A percentile compares a stretch with the other conserved stretches of the same genome.
phyloP scores from a whole-genome alignment of 2,329 filamentous ascomycete genomes.

The Penicillium fuscoglaucum region DNA sequence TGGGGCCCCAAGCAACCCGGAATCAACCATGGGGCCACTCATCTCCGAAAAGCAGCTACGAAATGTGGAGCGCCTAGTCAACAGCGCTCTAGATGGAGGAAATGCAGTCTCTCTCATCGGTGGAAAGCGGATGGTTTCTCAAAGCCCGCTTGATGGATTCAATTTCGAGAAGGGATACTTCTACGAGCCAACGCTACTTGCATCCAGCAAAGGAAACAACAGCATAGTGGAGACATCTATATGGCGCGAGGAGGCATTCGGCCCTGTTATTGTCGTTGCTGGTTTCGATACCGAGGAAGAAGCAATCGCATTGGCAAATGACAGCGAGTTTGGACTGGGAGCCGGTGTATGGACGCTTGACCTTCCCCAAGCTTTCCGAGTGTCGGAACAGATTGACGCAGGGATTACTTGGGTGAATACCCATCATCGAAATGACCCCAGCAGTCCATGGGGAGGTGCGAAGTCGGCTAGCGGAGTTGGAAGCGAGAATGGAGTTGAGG shows the following conservation, averaged over 20 bases:
- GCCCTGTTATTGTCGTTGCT: conserved; percentile 53
- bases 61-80: conserved; percentile 15
- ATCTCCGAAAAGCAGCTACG: conserved; percentile 18
- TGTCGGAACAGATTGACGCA: conserved; percentile 50
- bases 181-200: conserved; percentile 21
- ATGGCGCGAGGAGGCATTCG: conserved; percentile 51
- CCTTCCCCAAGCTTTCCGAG: conserved; percentile 50
- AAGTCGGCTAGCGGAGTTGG: conserved; percentile 63
- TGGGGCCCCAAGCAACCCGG: conserved; percentile 14
- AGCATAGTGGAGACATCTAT: conserved; percentile 28
- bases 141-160: conserved; percentile 17
- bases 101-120: conserved; percentile 8
- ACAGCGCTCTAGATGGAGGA: conserved; percentile 1
- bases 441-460: conserved; percentile 68
- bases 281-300: conserved; percentile 50
- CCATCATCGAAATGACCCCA: conserved; percentile 73
- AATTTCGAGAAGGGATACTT: conserved; percentile 21
- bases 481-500: conserved; percentile 70
- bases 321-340: conserved; percentile 52
- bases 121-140: conserved; percentile 15
- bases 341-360: conserved; percentile 55
- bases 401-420: conserved; percentile 52
- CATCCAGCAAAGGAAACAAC: background rate
- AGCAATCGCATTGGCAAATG: conserved; percentile 51
- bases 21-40: conserved; percentile 23